A percentile compares a stretch with the other conserved stretches of the same genome.
phyloP scores from a whole-genome alignment of 108 stramenopile genomes.

The Cyclotella sp. region DNA sequence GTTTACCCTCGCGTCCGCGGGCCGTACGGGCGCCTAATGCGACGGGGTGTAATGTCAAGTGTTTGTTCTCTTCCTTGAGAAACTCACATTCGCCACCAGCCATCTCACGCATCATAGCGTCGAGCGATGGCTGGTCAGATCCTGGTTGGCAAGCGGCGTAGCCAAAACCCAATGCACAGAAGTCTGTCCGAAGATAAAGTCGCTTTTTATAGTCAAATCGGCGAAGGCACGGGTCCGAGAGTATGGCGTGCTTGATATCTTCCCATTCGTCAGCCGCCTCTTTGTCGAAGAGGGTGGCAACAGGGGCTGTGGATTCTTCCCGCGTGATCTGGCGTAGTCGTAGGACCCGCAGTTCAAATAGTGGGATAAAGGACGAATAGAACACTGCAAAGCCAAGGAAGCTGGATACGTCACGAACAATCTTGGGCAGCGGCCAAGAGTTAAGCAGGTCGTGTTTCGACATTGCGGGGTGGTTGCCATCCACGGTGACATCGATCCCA shows the following conservation, averaged over 20 bases:
- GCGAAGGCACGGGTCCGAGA: conserved; percentile 20
- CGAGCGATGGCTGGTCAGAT: not conserved
- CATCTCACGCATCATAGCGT: not conserved
- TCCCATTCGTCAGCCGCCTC: not conserved
- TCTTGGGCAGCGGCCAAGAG: not conserved
- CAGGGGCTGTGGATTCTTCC: not conserved
- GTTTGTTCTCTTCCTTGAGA: not conserved
- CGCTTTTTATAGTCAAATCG: no score
- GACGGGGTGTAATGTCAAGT: conserved; percentile 1
- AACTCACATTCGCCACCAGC: conserved; percentile 9
- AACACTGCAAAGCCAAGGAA: conserved; percentile 22
- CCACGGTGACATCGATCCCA: conserved; percentile 4
- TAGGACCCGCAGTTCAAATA: not conserved
- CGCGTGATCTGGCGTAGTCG: not conserved
- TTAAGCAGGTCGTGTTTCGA: conserved; percentile 14
- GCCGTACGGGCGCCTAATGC: conserved; percentile 4
- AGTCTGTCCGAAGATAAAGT: no score
- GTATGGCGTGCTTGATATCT: conserved; percentile 1
- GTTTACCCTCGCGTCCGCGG: conserved; percentile 4
- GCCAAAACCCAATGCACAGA: no score
- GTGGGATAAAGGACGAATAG: conserved; percentile 21
- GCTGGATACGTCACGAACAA: conserved; percentile 9
- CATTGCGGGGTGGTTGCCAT: no score
- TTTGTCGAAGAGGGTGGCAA: not conserved
- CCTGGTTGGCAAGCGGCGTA: no score